phyloP scores from a whole-genome alignment of 139 green algal species.

The Tetradesmus obliquus region DNA sequence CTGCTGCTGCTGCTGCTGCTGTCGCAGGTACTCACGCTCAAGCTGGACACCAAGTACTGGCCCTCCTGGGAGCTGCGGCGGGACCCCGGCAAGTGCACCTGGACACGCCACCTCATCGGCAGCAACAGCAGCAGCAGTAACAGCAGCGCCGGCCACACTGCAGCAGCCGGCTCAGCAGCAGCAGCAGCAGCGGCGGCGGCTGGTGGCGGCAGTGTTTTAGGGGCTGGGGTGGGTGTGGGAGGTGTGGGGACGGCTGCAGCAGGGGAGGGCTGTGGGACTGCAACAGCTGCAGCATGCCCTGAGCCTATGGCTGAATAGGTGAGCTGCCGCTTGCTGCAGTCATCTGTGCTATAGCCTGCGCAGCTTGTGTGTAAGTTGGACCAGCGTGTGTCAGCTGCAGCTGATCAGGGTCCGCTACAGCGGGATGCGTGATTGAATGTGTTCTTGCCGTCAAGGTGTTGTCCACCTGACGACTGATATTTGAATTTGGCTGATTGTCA shows the following conservation, averaged over 20 bases:
- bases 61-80: conserved; percentile 82
- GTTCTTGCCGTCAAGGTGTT: too few species aligned
- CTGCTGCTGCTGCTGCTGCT: neutral
- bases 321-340: neutral
- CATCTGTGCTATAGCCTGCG: neutral
- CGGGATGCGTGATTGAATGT: too few species aligned
- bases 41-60: conserved; percentile 90
- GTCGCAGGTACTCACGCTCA: conserved; percentile 81
- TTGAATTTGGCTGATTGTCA: too few species aligned
- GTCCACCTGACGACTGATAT: too few species aligned
- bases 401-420: too few species aligned
- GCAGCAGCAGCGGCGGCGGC: neutral
- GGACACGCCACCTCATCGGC: conserved; percentile 51
- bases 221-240: neutral
- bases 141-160: conserved; percentile 6
- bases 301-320: neutral
- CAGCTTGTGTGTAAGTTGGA: neutral
- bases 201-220: neutral
- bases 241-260: neutral
- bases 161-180: neutral
- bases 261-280: neutral
- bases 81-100: conserved; percentile 65
- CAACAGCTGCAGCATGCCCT: neutral
- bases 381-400: neutral
- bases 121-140: neutral